A percentile compares a stretch with the other conserved stretches of the same genome.
phyloP scores from a whole-genome alignment of 1,284 basidiomycete species.

The Rhodotorula sp. region DNA sequence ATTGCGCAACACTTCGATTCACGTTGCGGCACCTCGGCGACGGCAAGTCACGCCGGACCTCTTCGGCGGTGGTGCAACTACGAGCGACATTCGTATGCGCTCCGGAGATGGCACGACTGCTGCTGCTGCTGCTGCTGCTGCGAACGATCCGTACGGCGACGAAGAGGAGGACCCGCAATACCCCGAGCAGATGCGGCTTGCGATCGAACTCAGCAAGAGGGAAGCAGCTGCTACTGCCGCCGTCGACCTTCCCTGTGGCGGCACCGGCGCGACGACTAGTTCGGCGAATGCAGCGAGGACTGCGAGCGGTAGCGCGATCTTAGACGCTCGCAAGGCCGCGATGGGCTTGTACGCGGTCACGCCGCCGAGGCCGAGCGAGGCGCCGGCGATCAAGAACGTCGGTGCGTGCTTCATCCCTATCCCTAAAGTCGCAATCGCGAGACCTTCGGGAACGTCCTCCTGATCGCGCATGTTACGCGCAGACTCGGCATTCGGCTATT shows the following conservation, averaged over 20 bases:
- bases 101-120: not conserved
- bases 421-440: not conserved
- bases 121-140: not conserved
- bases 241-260: too few species aligned
- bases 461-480: not conserved
- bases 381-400: slow-evolving; percentile 17
- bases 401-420: slow-evolving; percentile 9
- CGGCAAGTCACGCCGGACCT: not conserved
- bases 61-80: not conserved
- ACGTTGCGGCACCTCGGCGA: not conserved
- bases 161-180: slow-evolving; percentile 7
- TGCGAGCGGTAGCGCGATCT: not conserved
- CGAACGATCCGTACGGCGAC: too few species aligned
- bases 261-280: not conserved
- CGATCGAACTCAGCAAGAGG: not conserved
- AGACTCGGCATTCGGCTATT: slow-evolving; percentile 31
- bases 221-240: not conserved
- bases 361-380: not conserved
- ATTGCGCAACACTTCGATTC: not conserved
- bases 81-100: not conserved
- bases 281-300: not conserved
- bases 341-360: slow-evolving; percentile 12
- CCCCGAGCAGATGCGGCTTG: slow-evolving; percentile 10
- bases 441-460: not conserved
- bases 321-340: slow-evolving; percentile 18